Base-by-base conservation (phyloP, 495 filamentous ascomycete species). In the Podospora conica region DNA sequence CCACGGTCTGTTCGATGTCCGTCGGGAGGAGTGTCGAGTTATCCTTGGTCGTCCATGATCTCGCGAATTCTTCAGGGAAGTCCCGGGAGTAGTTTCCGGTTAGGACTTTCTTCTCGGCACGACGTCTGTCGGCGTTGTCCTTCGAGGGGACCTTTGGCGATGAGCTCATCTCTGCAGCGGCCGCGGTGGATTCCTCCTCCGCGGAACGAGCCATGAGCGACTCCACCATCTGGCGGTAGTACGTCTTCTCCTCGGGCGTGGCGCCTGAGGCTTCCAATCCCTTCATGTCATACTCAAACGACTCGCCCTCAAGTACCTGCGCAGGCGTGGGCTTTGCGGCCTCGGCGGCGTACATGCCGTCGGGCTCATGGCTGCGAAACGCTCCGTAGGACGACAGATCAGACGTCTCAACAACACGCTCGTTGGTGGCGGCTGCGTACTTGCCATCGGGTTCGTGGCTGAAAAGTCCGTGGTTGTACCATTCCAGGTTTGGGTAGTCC, bases 11-110 rank as follows among this genome's bases (percentile, higher is more conserved):
- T 12, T 60, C 53, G 6, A 68, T 31, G 25, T 74, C 70, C 1
- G 64, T 56, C 10, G 70, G 71, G 12, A 67, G 64, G 1, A 73
- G 65, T 3, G 69, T 28, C 1, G 69, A 61, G 11, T 56, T 58
- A 23, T 59, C 55, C 55, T 63, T 61, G 15, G 60, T 27, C 48
- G 66, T 65, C 80, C 79, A 81, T n/a, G 73, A 68, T 8, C 66
- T 66, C 20, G 77, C 69, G 60, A 80, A 80, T 3, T 83, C 81
- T 56, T 80, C 78, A 0, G 81, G 78, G 58, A 82, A 82, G 68
- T 82, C 79, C 15, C 76, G 77, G 11, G 75, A 74, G 66, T 75
- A 80, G 60, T 78, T 81, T 3, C 80, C 81, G 22, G 76, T 79
- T 33, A 84, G 64, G 18, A 21, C 23, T 7, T 29, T 57, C 20